Percentiles rank a stretch among this genome's conserved stretches.
phyloP scores from a whole-genome alignment of 2,329 filamentous ascomycete species.

The Fusarium multiceps region DNA sequence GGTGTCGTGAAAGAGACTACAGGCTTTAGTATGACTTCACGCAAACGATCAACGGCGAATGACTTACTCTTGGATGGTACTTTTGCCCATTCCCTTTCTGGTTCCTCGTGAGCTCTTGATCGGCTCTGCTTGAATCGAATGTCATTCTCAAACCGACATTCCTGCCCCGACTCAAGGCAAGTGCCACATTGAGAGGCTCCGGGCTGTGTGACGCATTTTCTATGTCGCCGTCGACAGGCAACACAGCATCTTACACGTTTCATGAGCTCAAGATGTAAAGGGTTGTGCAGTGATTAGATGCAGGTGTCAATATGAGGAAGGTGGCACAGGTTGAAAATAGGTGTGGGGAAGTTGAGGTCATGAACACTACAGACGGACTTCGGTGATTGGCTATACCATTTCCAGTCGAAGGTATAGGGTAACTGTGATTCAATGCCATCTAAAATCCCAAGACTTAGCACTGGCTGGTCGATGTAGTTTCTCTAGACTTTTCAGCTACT shows the following conservation, averaged over 20 bases:
- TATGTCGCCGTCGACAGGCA: conserved; percentile 1
- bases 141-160: conserved; percentile 8
- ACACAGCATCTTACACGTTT: conserved; percentile 8
- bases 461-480: too few relatives aligned
- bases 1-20: conserved; percentile 8
- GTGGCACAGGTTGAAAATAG: not conserved
- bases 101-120: fast-evolving
- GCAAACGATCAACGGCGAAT: too few relatives aligned
- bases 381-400: not conserved
- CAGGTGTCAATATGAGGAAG: not conserved
- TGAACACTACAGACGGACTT: not conserved
- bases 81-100: not conserved
- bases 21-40: fast-evolving
- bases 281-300: not conserved
- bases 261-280: not conserved
- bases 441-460: too few relatives aligned
- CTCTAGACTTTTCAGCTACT: too few relatives aligned
- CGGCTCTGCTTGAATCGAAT: conserved; percentile 16
- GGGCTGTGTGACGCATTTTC: not conserved
- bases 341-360: not conserved
- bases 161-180: not conserved
- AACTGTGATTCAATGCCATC: not conserved
- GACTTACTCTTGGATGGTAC: not conserved
- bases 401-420: not conserved
- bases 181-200: not conserved